Evolutionary conservation across 23 red algal species (phyloP).

Genomic region (Chondrus crispus): DNA sequence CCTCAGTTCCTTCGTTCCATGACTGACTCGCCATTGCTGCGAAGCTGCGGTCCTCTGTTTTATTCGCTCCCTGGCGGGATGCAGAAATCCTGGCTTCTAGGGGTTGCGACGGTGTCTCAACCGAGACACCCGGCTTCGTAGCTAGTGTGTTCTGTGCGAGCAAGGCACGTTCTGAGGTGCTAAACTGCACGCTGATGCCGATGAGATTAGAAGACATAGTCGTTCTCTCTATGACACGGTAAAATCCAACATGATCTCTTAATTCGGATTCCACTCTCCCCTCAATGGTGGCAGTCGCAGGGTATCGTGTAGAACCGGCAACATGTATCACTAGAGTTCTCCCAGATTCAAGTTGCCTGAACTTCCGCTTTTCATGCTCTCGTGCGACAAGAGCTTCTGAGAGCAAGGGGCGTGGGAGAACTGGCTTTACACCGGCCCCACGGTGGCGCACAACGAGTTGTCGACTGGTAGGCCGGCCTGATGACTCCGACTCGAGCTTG

Average conservation of each 20-base stretch:
- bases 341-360: background rate
- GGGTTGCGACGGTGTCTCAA: conserved; percentile 12
- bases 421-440: conserved; percentile 43
- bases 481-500: conserved; percentile 38
- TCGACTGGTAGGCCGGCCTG: background rate
- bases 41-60: too few species aligned
- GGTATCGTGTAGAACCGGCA: background rate
- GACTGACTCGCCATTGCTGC: too few species aligned
- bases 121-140: background rate
- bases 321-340: conserved; percentile 22
- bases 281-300: background rate
- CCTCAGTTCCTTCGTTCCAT: background rate
- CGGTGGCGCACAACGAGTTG: conserved; percentile 35
- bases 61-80: too few species aligned
- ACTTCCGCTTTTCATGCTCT: background rate
- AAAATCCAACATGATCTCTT: conserved; percentile 21
- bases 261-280: background rate
- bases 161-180: conserved; percentile 15
- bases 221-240: background rate
- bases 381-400: conserved; percentile 17
- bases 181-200: conserved; percentile 34
- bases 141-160: background rate
- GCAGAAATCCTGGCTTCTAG: too few species aligned
- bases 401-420: conserved; percentile 18
- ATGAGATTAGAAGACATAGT: conserved; percentile 31